These are phyloP conservation scores for Phascolomyces articulosus DNA, from an alignment of 371 early-diverging fungal species.

Conservation along the genomic window DNA sequence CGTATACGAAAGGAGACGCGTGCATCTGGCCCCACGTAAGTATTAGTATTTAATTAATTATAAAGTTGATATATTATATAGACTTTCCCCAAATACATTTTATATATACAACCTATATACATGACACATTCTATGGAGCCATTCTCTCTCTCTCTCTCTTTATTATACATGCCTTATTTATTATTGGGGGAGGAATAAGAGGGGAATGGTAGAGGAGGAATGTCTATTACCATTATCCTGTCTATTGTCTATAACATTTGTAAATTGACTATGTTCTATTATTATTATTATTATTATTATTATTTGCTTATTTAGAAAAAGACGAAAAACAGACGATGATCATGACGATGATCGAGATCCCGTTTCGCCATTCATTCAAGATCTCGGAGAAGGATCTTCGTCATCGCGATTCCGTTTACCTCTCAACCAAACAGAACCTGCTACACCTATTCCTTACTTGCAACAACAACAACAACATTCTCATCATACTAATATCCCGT, in stretches of 20 bases:
- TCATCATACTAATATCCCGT: background rate
- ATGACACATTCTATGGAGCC: background rate
- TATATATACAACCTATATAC: too few relatives aligned
- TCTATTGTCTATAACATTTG: too few relatives aligned
- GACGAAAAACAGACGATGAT: constrained; percentile 7
- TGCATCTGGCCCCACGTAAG: background rate
- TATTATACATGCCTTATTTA: too few relatives aligned
- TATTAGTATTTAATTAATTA: constrained; percentile 1
- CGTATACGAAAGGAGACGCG: constrained; percentile 77
- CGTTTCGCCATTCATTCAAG: constrained; percentile 3
- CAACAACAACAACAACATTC: background rate
- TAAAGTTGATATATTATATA: background rate
- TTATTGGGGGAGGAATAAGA: too few relatives aligned
- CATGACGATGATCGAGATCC: background rate
- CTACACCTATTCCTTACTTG: constrained; percentile 3
- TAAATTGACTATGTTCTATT: background rate
- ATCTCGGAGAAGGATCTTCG: constrained; percentile 1
- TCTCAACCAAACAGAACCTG: background rate
- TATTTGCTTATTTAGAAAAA: background rate
- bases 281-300: background rate
- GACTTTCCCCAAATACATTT: too few relatives aligned
- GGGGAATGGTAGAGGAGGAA: too few relatives aligned
- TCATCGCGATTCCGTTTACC: constrained; percentile 2
- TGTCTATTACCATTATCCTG: too few relatives aligned
- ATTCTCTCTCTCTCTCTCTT: too few relatives aligned